Evolutionary conservation across 345 rosid genomes (phyloP).

Genomic region (Anastatica hierochuntica): DNA sequence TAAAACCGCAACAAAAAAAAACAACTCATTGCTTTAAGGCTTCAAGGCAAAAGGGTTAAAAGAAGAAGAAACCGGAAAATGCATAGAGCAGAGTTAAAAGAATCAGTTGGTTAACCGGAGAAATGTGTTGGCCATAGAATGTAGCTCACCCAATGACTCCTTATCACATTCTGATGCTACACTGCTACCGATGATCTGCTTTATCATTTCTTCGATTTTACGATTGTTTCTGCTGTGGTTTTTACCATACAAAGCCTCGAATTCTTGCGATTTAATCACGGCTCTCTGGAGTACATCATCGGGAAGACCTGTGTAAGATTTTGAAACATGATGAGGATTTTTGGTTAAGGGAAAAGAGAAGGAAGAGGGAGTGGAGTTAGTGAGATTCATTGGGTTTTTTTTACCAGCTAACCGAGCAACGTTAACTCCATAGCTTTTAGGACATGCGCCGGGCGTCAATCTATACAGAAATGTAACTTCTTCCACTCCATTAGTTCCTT

Average conservation of each 20-base stretch:
- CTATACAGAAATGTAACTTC: slow-evolving; percentile 88
- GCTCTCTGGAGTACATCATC: slow-evolving; percentile 55
- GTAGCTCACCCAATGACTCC: slow-evolving; percentile 34
- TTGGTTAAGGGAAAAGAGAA: too few relatives aligned
- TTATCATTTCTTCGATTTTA: slow-evolving; percentile 26
- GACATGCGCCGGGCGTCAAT: slow-evolving; percentile 77
- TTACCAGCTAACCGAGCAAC: slow-evolving; percentile 96
- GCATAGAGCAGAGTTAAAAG: too few relatives aligned
- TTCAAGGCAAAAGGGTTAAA: too few relatives aligned
- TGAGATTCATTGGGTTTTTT: too few relatives aligned
- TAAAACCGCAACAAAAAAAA: too few relatives aligned
- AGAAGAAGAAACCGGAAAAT: too few relatives aligned
- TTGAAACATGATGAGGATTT: neutral
- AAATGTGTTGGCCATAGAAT: slow-evolving; percentile 37
- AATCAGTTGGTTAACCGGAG: slow-evolving; percentile 24
- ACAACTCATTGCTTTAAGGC: too few relatives aligned
- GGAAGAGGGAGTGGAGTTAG: too few relatives aligned
- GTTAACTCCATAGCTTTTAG: slow-evolving; percentile 94
- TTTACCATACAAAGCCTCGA: slow-evolving; percentile 52
- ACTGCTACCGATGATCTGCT: slow-evolving; percentile 25
- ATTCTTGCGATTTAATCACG: slow-evolving; percentile 54
- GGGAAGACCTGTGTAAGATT: slow-evolving; percentile 57
- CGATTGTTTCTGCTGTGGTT: slow-evolving; percentile 17
- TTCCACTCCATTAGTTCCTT: slow-evolving; percentile 50
- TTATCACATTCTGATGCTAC: slow-evolving; percentile 12